Conservation (phyloP, 129 eudicot genomes). For the Tagetes erecta region DNA sequence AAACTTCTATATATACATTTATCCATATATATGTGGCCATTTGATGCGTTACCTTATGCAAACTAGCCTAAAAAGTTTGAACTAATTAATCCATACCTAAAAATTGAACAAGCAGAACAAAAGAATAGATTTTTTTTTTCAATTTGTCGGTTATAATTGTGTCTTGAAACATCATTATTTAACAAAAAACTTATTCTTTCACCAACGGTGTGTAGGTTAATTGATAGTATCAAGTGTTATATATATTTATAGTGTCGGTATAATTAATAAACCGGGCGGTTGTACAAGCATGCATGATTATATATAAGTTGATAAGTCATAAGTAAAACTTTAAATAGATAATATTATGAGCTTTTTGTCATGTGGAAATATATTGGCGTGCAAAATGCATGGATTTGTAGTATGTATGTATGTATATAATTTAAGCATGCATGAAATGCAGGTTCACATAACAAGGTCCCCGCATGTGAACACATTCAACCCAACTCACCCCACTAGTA, state of each 20-base stretch:
- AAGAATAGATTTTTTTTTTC: not conserved
- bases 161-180: not conserved
- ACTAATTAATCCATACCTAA: too few relatives aligned
- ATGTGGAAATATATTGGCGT: constrained; percentile 22
- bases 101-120: too few relatives aligned
- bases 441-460: constrained; percentile 40
- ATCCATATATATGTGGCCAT: too few relatives aligned
- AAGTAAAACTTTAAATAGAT: constrained; percentile 12
- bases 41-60: too few relatives aligned
- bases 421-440: constrained; percentile 21
- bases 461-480: constrained; percentile 35
- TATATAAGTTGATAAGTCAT: not conserved
- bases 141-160: not conserved
- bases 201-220: too few relatives aligned
- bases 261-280: not conserved
- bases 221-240: not conserved
- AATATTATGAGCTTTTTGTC: constrained; percentile 23
- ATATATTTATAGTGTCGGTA: not conserved
- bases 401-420: not conserved
- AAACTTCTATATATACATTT: too few relatives aligned
- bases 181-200: not conserved
- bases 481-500: not conserved
- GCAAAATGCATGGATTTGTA: constrained; percentile 41
- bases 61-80: too few relatives aligned
- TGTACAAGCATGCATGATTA: not conserved